A percentile compares a stretch with the other conserved stretches of the same genome.
Evolutionary conservation across 1,284 basidiomycete genomes (phyloP).

Genomic region (Naganishia cerealis): DNA sequence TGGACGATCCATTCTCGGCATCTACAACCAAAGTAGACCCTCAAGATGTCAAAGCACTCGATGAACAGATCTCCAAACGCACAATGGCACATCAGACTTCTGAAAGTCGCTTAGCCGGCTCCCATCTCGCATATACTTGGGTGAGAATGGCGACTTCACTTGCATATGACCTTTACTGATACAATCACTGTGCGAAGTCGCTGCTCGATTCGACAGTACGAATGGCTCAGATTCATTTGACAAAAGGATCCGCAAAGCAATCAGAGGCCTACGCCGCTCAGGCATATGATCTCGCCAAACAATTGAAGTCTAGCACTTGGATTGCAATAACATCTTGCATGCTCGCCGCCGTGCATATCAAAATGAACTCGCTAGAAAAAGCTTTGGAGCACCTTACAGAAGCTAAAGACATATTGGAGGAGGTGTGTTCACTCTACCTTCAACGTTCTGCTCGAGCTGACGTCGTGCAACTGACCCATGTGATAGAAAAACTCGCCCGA

Average conservation of each 20-base stretch:
- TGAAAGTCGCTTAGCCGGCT: slow-evolving; percentile 57
- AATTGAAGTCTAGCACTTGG: slow-evolving; percentile 12
- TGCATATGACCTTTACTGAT: background rate
- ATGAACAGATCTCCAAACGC: slow-evolving; percentile 44
- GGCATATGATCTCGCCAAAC: slow-evolving; percentile 18
- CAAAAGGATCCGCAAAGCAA: slow-evolving; percentile 21
- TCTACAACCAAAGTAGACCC: slow-evolving; percentile 33
- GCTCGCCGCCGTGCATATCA: slow-evolving; percentile 18
- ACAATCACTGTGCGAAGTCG: slow-evolving; percentile 3
- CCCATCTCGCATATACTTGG: slow-evolving; percentile 74
- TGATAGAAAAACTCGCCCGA: slow-evolving; percentile 18
- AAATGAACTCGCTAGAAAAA: slow-evolving; percentile 19
- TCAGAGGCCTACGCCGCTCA: slow-evolving; percentile 19
- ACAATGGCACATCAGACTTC: slow-evolving; percentile 40
- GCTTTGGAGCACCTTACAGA: slow-evolving; percentile 1
- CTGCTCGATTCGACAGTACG: slow-evolving; percentile 61
- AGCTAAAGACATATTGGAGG: slow-evolving; percentile 22
- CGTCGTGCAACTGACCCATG: background rate
- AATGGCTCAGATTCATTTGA: slow-evolving; percentile 33
- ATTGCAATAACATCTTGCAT: slow-evolving; percentile 10
- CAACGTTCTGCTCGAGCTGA: background rate
- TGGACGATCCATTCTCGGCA: slow-evolving; percentile 41
- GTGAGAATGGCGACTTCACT: slow-evolving; percentile 35
- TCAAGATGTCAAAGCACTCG: slow-evolving; percentile 41
- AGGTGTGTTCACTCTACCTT: background rate